These are phyloP conservation scores for Rhizoctonia solani DNA, from an alignment of 1,284 basidiomycete genomes.

Conservation along the genomic window DNA sequence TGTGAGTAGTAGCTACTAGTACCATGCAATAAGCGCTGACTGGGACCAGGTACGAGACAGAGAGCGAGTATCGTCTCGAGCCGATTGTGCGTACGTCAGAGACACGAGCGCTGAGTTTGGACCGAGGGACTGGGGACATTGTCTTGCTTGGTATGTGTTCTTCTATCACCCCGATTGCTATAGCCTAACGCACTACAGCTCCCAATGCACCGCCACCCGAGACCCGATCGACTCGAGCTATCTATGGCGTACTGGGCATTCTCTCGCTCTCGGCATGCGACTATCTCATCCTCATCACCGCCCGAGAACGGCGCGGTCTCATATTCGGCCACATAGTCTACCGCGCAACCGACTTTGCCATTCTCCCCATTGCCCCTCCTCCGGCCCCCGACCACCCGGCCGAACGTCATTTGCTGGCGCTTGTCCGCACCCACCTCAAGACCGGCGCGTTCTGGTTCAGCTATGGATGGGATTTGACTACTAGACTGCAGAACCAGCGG, in stretches of 20 bases:
- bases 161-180: background rate
- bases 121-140: slow-evolving; percentile 72
- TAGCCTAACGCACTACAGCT: slow-evolving; percentile 16
- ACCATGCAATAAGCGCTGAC: background rate
- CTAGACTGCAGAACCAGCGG: slow-evolving; percentile 83
- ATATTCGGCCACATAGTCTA: slow-evolving; percentile 87
- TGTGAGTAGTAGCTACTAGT: slow-evolving; percentile 7
- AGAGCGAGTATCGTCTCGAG: slow-evolving; percentile 13
- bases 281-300: slow-evolving; percentile 89
- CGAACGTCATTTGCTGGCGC: slow-evolving; percentile 84
- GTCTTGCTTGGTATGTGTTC: slow-evolving; percentile 62
- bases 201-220: slow-evolving; percentile 22
- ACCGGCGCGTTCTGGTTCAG: slow-evolving; percentile 86
- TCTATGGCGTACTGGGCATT: slow-evolving; percentile 84
- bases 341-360: slow-evolving; percentile 88
- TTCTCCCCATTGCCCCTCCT: slow-evolving; percentile 78
- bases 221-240: slow-evolving; percentile 41
- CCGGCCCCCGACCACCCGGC: slow-evolving; percentile 70
- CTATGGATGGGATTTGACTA: slow-evolving; percentile 90
- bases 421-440: slow-evolving; percentile 85
- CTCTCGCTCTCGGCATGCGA: slow-evolving; percentile 88
- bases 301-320: slow-evolving; percentile 76
- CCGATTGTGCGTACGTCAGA: slow-evolving; percentile 7
- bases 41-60: background rate
- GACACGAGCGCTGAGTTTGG: slow-evolving; percentile 56